Percentiles rank a stretch among this genome's conserved stretches.
phyloP scores from a whole-genome alignment of 768 basidiomycete species.

The Tricholoma matsutake region DNA sequence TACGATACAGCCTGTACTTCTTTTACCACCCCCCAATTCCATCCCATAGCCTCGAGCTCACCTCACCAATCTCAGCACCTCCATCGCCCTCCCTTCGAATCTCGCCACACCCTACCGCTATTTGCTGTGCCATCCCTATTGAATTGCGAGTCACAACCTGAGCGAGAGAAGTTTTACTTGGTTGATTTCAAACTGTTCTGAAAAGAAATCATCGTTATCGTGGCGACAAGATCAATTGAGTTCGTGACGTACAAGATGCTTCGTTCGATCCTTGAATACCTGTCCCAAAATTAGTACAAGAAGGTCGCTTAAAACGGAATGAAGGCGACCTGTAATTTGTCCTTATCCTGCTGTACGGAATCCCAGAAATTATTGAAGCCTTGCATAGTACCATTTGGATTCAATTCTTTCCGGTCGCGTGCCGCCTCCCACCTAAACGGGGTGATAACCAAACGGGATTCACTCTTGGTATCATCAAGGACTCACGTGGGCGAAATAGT shows the following conservation, averaged over 20 bases:
- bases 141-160: background rate
- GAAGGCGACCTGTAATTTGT: background rate
- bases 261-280: background rate
- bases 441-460: background rate
- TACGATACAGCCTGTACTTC: too few relatives aligned
- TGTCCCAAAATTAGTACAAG: background rate
- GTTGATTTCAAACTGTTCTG: background rate
- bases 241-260: background rate
- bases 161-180: too few relatives aligned
- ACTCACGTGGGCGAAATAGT: background rate
- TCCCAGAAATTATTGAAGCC: too few relatives aligned
- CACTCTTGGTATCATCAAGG: background rate
- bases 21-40: too few relatives aligned
- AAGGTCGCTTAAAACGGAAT: background rate
- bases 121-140: background rate
- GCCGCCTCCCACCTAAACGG: background rate
- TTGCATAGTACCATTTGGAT: too few relatives aligned
- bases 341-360: too few relatives aligned
- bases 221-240: too few relatives aligned
- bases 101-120: too few relatives aligned
- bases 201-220: background rate
- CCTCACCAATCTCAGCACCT: background rate
- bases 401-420: too few relatives aligned
- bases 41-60: too few relatives aligned
- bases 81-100: background rate